Base-by-base conservation (phyloP, 176 grass and related monocot genomes). In the Cymbopogon citratus region DNA sequence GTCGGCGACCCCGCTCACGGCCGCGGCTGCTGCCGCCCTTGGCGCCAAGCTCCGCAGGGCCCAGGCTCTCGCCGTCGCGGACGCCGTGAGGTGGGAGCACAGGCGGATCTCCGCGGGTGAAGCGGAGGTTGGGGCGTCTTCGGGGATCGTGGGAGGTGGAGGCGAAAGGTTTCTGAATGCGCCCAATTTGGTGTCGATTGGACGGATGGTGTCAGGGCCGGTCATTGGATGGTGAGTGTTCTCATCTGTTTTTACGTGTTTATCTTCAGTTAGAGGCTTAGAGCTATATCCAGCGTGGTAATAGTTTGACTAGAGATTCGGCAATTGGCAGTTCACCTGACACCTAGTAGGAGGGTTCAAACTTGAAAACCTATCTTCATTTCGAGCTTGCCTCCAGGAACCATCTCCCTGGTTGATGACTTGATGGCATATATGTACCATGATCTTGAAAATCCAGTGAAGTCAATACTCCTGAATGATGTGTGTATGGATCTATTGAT, bases 111-210 rank as follows among this genome's bases (percentile, higher is more conserved):
- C 83, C 11, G 26, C 34, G 43, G 35, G 14, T 12, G 77, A 36
- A 63, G 23, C 62, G 11, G 73, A 56, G 31, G 81, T 25, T 62
- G 31, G 2, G 39, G 43, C 60, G 0, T 70, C 71, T 38, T 29
- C 27, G 56, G 49, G 78, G 23, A 12, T 2, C 4, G 75, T 9
- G 36, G 74, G 63, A 9, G 35, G 45, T 7, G 63, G 68, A 80
- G 51, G 78, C 28, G 95, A 98, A 25, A 93, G 63, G 79, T 89
- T 98, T 75, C 84, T 98, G 78, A 98, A 98, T 91, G 88, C 92
- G 31, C 92, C 95, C 34, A 98, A 98, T 93, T 84, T 94, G 79
- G 88, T 98, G 70, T 98, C 95, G 56, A 89, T 98, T 78, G 87
- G 88, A 54, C 86, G 95, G 66, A 93, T 98, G 95, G 79, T 87